phyloP scores from a whole-genome alignment of 2,329 filamentous ascomycete species.

The Arthroderma sp. region DNA sequence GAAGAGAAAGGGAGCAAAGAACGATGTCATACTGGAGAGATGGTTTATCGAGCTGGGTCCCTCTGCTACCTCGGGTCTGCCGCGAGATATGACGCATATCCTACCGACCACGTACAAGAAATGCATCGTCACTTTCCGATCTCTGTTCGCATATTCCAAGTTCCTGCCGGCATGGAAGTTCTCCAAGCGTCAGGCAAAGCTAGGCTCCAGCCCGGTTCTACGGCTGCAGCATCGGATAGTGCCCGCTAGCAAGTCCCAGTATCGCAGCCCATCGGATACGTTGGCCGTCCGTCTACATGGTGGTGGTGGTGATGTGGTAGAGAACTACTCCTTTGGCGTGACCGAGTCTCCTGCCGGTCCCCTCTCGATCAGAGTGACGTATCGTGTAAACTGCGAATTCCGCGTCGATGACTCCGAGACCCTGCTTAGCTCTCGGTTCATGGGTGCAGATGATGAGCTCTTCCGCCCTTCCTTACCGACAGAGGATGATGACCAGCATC shows the following conservation, averaged over 20 bases:
- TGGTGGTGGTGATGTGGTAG: constrained; percentile 50
- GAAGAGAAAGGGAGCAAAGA: constrained; percentile 31
- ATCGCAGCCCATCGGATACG: constrained; percentile 50
- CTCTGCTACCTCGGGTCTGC: constrained; percentile 19
- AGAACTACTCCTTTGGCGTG: constrained; percentile 67
- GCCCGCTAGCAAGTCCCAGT: constrained; percentile 42
- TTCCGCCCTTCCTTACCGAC: constrained; percentile 66
- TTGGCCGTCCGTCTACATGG: constrained; percentile 60
- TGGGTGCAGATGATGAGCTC: constrained; percentile 78
- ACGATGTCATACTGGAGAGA: constrained; percentile 72
- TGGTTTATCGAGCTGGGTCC: constrained; percentile 78
- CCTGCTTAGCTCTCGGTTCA: constrained; percentile 80
- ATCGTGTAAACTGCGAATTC: constrained; percentile 82
- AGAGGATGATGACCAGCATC: constrained; percentile 19
- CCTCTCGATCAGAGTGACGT: constrained; percentile 68
- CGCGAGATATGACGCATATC: constrained; percentile 43
- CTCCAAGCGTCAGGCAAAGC: constrained; percentile 60
- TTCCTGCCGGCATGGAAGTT: constrained; percentile 81
- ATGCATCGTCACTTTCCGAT: constrained; percentile 85
- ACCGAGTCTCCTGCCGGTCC: constrained; percentile 78
- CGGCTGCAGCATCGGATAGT: constrained; percentile 70
- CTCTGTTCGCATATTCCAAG: constrained; percentile 69
- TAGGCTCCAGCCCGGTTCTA: constrained; percentile 50
- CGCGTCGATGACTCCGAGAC: constrained; percentile 84
- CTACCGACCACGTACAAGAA: constrained; percentile 94